Evolutionary conservation across 2,329 filamentous ascomycete genomes (phyloP), one percentile per base, ranked within the genome.

Genomic region (Arthrobotrys sinensis): DNA sequence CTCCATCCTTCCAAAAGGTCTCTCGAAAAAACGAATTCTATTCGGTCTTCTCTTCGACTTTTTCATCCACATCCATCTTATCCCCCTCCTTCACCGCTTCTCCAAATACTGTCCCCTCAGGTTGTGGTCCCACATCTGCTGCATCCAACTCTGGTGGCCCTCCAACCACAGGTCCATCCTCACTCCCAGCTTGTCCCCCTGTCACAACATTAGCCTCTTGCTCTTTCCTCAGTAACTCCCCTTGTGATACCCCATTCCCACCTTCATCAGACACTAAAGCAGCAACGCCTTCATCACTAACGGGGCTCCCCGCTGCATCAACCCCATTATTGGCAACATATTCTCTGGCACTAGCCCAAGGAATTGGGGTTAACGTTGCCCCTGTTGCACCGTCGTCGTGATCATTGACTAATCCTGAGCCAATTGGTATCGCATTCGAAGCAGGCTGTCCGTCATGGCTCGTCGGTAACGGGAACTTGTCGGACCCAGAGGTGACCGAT

Each of bases 311-410:
- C n/a, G 52, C 69, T 6, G 65, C 69, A 62, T 63, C 75, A 40
- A 62, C 66, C 32, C 53, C 66, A 24, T 71, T 66, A 12, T 80
- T 81, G 11, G 81, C 81, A 6, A 80, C 80, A 34, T 76, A 80
- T 10, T 83, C 83, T 8, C 82, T 83, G 4, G 82, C 80, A 1
- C 76, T 79, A 82, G 76, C 76, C 96, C 96, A 99, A 0, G 94
- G 93, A 72, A 99, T 98, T 0, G 95, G 96, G 0, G 95, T 98
- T 62, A 99, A 87, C 16, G 97, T 87, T 0, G 96, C 96, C 5
- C 96, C 96, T 21, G 95, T 95, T 11, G 91, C 92, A 2, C 48
- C 64, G 83, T 97, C 95, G 82, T 98, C 95, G 60, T 92, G 93
- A 1, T 93, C 94, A 5, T 95, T 86, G 0, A 85, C 85, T 86